phyloP scores from a whole-genome alignment of 106 monocot species.

The Acorus calamus region DNA sequence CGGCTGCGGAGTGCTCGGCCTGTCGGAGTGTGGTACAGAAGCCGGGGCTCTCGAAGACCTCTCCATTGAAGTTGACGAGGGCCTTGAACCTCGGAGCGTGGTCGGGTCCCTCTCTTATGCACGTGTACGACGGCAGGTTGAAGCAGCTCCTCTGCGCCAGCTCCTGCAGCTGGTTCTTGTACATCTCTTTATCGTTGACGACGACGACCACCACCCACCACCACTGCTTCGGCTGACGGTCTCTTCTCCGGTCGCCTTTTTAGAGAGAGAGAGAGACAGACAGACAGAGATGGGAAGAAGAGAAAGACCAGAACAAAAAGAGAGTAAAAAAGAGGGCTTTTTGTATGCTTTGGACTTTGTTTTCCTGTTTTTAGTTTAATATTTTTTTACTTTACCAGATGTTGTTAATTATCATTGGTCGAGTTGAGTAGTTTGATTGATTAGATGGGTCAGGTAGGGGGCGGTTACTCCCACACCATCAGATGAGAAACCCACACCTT shows the following conservation, averaged over 20 bases:
- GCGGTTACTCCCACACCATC: too few relatives aligned
- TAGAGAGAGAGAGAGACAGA: too few relatives aligned
- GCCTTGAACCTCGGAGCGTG: slow-evolving; percentile 94
- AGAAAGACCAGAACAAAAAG: too few relatives aligned
- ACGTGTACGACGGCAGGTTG: slow-evolving; percentile 80
- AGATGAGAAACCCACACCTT: too few relatives aligned
- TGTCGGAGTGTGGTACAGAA: slow-evolving; percentile 91
- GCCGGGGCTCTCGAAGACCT: slow-evolving; percentile 67
- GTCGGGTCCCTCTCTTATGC: slow-evolving; percentile 83
- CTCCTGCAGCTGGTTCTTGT: slow-evolving; percentile 98
- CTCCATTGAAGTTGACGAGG: slow-evolving; percentile 83
- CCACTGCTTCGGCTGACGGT: not conserved
- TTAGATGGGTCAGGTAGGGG: too few relatives aligned
- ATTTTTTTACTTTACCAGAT: too few relatives aligned
- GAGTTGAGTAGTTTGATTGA: too few relatives aligned
- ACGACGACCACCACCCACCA: not conserved
- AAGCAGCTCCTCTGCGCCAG: slow-evolving; percentile 98
- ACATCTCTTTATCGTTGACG: slow-evolving; percentile 28
- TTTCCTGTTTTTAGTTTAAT: too few relatives aligned
- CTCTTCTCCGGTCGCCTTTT: not conserved
- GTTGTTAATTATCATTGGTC: too few relatives aligned
- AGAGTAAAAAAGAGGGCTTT: too few relatives aligned
- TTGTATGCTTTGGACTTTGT: too few relatives aligned
- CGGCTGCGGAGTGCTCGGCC: slow-evolving; percentile 90
- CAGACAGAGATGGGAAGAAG: too few relatives aligned